Evolutionary conservation across 2,329 filamentous ascomycete genomes (phyloP).

Genomic region (Curvularia lunata): DNA sequence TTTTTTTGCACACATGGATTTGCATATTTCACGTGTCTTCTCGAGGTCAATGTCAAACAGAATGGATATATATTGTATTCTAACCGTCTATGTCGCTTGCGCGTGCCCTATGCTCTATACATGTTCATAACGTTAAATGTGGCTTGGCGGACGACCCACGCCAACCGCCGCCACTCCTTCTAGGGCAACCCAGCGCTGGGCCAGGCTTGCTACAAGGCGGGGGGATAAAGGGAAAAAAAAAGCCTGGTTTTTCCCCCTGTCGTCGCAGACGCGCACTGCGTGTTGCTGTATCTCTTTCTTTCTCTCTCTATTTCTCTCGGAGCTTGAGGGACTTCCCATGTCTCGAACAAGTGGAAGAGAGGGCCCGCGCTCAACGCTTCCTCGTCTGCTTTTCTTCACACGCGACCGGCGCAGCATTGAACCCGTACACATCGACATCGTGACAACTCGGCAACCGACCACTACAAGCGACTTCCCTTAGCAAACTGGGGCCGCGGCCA

Average conservation of each 20-base stretch:
- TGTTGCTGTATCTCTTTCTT: neutral
- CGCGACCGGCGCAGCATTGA: conserved; percentile 16
- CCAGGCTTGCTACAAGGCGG: neutral
- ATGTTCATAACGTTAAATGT: neutral
- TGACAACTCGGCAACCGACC: conserved; percentile 20
- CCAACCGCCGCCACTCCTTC: neutral
- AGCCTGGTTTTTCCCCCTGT: neutral
- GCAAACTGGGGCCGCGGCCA: conserved; percentile 21
- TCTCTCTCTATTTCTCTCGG: neutral
- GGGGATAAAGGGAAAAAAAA: neutral
- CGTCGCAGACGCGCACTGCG: neutral
- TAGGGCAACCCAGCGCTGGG: neutral
- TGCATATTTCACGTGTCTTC: neutral
- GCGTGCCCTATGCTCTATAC: neutral
- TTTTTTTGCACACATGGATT: too few relatives aligned
- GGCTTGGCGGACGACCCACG: neutral
- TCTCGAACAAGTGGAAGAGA: neutral
- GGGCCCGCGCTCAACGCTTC: neutral
- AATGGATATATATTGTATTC: neutral
- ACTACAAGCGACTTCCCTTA: conserved; percentile 16
- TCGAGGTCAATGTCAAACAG: neutral
- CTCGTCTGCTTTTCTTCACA: neutral
- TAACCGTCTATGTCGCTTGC: neutral
- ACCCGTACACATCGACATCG: conserved; percentile 22
- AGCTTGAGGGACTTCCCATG: neutral